Percentiles rank a stretch among this genome's conserved stretches.
Conservation (phyloP, 208 protist species). For the Angomonas ambiguus region DNA sequence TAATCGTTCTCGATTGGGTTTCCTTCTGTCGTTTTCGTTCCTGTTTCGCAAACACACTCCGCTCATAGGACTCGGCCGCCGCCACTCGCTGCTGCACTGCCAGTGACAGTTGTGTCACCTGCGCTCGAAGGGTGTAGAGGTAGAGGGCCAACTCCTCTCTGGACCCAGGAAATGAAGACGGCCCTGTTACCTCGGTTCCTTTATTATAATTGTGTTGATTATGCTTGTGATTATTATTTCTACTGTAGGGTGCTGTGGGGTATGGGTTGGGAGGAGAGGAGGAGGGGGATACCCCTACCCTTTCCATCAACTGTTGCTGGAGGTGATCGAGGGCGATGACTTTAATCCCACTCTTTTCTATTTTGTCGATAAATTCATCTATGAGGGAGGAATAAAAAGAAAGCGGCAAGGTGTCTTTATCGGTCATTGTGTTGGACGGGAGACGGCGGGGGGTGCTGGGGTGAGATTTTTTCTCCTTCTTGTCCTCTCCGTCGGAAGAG, state of each 20-base stretch:
- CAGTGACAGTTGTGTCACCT: not conserved
- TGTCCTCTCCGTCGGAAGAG: too few relatives aligned
- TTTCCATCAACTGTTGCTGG: slow-evolving; percentile 5
- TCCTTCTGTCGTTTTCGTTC: slow-evolving; percentile 1
- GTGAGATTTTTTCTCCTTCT: too few relatives aligned
- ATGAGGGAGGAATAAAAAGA: not conserved
- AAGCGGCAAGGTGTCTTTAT: not conserved
- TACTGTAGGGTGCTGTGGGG: not conserved
- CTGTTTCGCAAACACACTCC: slow-evolving; percentile 1
- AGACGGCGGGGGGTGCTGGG: too few relatives aligned
- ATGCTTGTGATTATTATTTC: not conserved
- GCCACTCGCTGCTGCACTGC: not conserved
- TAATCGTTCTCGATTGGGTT: slow-evolving; percentile 2
- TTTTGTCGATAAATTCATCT: slow-evolving; percentile 1
- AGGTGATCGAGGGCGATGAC: not conserved
- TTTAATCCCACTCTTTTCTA: not conserved
- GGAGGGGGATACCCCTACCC: not conserved
- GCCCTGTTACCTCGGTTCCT: not conserved
- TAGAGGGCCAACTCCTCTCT: not conserved
- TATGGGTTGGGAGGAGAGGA: not conserved
- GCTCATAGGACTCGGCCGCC: slow-evolving; percentile 1
- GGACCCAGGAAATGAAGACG: not conserved
- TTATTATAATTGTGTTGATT: not conserved
- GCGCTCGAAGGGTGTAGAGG: slow-evolving; percentile 1
- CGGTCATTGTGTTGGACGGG: too few relatives aligned